These are phyloP conservation scores for Sclerotinia subarctica DNA, from an alignment of 2,329 filamentous ascomycete species.

Conservation along the genomic window DNA sequence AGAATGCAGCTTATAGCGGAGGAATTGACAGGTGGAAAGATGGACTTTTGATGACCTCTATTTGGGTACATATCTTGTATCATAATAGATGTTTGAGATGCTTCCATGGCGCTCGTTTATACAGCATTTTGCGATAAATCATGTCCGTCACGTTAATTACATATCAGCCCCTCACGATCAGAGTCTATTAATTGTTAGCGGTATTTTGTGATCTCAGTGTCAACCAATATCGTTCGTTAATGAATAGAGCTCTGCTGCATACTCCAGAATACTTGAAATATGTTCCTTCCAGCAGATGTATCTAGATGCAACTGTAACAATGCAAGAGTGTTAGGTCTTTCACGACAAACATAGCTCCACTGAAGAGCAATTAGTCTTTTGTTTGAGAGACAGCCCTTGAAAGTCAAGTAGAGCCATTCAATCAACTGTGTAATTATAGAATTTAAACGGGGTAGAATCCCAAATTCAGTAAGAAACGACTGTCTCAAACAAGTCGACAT, in stretches of 20 bases:
- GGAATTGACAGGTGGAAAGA: constrained; percentile 64
- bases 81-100: background rate
- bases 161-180: background rate
- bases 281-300: background rate
- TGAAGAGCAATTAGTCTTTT: background rate
- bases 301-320: background rate
- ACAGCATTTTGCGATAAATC: background rate
- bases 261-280: background rate
- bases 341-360: background rate
- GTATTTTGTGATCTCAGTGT: background rate
- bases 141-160: background rate
- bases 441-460: background rate
- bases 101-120: background rate
- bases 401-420: background rate
- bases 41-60: constrained; percentile 37
- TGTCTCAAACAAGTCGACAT: background rate
- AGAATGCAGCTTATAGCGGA: constrained; percentile 64
- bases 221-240: background rate
- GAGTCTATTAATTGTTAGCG: background rate
- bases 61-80: background rate
- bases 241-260: background rate
- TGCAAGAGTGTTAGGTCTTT: background rate
- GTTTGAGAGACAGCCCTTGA: background rate
- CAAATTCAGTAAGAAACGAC: background rate
- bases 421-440: background rate